Evolutionary conservation across 225 moss, liverwort and hornwort genomes (phyloP).

Genomic region (Thuidium tamariscinum): DNA sequence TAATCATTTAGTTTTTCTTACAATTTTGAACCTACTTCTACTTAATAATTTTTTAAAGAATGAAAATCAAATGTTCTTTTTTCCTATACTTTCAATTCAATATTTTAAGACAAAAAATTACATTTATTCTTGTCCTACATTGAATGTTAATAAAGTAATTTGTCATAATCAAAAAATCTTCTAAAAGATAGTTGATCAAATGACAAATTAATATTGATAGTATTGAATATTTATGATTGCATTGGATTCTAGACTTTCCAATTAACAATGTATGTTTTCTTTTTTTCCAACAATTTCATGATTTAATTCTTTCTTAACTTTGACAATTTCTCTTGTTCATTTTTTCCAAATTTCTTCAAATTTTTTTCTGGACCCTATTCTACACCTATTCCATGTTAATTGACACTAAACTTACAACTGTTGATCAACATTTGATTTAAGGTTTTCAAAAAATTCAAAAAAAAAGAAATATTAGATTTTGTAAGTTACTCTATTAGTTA

Average conservation of each 20-base stretch:
- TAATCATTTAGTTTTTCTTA: no score
- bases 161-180: rapidly evolving
- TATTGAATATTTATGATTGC: rapidly evolving
- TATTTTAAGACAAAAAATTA: neutral
- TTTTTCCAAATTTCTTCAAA: rapidly evolving
- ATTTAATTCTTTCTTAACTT: neutral
- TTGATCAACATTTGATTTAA: neutral
- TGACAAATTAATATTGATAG: neutral
- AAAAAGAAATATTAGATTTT: neutral
- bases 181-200: neutral
- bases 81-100: no score
- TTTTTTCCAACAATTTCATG: neutral
- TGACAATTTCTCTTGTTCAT: neutral
- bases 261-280: neutral
- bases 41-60: no score
- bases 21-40: no score
- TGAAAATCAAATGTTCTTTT: no score
- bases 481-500: neutral
- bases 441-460: neutral
- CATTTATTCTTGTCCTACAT: rapidly evolving
- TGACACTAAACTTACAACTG: no score
- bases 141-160: no score
- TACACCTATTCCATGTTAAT: neutral
- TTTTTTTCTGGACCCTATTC: rapidly evolving
- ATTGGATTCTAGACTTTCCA: neutral